Conservation (phyloP, 306 rosid species). For the Cucurbita moschata region DNA sequence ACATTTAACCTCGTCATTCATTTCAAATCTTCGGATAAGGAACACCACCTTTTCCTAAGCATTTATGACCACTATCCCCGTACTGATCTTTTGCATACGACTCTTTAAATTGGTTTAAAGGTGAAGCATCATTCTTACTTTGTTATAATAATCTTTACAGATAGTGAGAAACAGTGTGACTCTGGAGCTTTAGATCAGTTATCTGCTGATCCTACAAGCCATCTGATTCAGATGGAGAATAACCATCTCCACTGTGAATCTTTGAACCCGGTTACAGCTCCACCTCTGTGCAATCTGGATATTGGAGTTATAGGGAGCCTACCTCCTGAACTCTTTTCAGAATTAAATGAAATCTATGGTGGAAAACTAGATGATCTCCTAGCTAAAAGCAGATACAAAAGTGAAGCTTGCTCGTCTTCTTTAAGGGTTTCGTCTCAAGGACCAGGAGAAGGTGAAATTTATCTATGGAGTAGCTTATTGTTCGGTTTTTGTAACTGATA, state of each 20-base stretch:
- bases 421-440: slow-evolving; percentile 8
- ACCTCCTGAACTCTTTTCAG: slow-evolving; percentile 73
- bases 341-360: slow-evolving; percentile 58
- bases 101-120: background rate
- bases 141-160: slow-evolving; percentile 24
- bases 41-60: no score
- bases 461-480: background rate
- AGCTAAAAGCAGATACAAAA: slow-evolving; percentile 29
- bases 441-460: slow-evolving; percentile 19
- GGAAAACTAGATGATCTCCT: slow-evolving; percentile 58
- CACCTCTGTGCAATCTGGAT: slow-evolving; percentile 68
- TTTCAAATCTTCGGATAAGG: no score
- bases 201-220: slow-evolving; percentile 17
- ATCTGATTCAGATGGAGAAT: slow-evolving; percentile 22
- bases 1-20: no score
- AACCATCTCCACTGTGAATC: slow-evolving; percentile 25
- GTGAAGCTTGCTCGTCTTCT: slow-evolving; percentile 17
- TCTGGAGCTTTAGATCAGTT: slow-evolving; percentile 16
- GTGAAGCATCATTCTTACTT: slow-evolving; percentile 5
- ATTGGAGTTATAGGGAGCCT: slow-evolving; percentile 58
- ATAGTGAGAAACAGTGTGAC: slow-evolving; percentile 17
- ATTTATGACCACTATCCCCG: no score
- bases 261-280: slow-evolving; percentile 22
- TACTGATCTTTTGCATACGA: no score
- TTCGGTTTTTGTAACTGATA: background rate